Evolutionary conservation across 805 yeast species (phyloP).

Genomic region (Ogataea thermomethanolica): DNA sequence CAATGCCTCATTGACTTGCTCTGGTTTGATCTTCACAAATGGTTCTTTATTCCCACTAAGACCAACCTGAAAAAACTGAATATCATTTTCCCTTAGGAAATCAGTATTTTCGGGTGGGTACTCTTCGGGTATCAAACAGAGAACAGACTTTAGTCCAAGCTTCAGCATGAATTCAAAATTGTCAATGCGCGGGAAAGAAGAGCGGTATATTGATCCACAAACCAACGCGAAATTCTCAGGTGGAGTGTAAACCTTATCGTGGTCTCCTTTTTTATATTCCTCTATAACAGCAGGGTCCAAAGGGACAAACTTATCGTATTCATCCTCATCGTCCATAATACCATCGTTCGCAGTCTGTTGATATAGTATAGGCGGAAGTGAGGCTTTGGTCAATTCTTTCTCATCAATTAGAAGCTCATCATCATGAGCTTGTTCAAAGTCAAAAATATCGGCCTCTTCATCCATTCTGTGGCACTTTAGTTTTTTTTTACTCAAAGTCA

Average conservation of each 20-base stretch:
- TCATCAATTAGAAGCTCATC: slow-evolving; percentile 20
- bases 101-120: slow-evolving; percentile 75
- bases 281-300: slow-evolving; percentile 22
- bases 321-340: slow-evolving; percentile 24
- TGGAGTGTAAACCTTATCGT: slow-evolving; percentile 38
- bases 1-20: slow-evolving; percentile 73
- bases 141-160: slow-evolving; percentile 64
- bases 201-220: slow-evolving; percentile 71
- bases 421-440: slow-evolving; percentile 22
- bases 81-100: slow-evolving; percentile 58
- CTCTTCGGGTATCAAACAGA: slow-evolving; percentile 87
- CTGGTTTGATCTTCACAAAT: slow-evolving; percentile 68
- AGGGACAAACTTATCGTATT: slow-evolving; percentile 31
- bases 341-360: slow-evolving; percentile 4
- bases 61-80: slow-evolving; percentile 80
- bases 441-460: slow-evolving; percentile 23
- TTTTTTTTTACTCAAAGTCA: neutral
- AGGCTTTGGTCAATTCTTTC: slow-evolving; percentile 11
- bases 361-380: slow-evolving; percentile 4
- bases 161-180: slow-evolving; percentile 68
- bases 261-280: slow-evolving; percentile 13
- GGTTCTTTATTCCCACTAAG: slow-evolving; percentile 96
- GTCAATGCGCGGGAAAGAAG: slow-evolving; percentile 85
- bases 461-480: slow-evolving; percentile 11
- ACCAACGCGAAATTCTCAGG: slow-evolving; percentile 95